Evolutionary conservation across 192 early-diverging fungal genomes (phyloP), one percentile per base, ranked within the genome.

Genomic region (Lunasporangiospora selenospora): DNA sequence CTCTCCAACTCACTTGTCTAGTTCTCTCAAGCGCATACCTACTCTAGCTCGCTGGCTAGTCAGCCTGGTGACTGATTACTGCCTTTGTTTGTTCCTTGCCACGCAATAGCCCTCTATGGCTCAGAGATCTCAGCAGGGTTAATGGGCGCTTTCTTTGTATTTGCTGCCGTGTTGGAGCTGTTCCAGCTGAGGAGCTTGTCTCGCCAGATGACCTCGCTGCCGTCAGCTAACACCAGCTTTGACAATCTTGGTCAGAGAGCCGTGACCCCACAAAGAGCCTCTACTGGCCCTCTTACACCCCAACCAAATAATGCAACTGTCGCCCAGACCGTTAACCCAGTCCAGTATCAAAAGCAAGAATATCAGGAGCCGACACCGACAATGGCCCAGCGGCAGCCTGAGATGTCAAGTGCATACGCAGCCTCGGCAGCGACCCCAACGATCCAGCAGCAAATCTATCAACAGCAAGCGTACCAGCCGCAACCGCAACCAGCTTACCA

Each of bases 51-150:
- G 4, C 44, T 10, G 15, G 10, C 4, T 1, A 5, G 15, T 3
- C 45, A 27, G 12, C 15, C 45, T 16, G 2, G 4, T 7, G 16
- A 30, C 45, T 13, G 9, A 13, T 1, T 13, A 18, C n/a, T 11
- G 6, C 8, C 21, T 31, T 44, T 45, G 15, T 57, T 44, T 31
- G 27, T 60, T 49, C 16, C 31, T 48, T 9, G 5, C 3, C 16
- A 10, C 11, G 4, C 16, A 3, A 23, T 38, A 71, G 67, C 67
- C 1, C 44, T 71, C 21, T 71, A 54, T 37, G 67, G 58, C 12
- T 52, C 67, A 9, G 45, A 62, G 41, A 62, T 71, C 39, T 45
- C 29, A 6, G 52, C 67, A 0, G 67, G 67, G 12, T 16, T 71
- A 1, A 62, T 48, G 36, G 67, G 59, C 3, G 67, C 59, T 5